A percentile compares a stretch with the other conserved stretches of the same genome.
phyloP scores from a whole-genome alignment of 208 protist genomes.

The Endotrypanum monterogeii region DNA sequence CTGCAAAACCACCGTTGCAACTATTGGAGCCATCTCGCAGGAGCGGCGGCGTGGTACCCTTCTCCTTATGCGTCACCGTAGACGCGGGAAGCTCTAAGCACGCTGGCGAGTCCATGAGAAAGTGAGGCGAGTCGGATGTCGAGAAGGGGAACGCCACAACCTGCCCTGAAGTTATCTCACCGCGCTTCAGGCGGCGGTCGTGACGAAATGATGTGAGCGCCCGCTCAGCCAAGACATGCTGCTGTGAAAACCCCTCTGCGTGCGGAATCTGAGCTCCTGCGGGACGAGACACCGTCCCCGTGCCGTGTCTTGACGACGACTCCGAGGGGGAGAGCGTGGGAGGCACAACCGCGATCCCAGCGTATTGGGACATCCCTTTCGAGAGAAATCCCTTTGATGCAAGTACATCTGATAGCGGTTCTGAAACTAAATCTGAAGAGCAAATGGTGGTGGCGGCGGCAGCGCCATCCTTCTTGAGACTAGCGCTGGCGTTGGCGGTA shows the following conservation, averaged over 20 bases:
- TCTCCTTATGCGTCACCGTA: neutral
- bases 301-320: neutral
- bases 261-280: neutral
- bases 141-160: neutral
- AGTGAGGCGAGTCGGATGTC: neutral
- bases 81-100: slow-evolving; percentile 12
- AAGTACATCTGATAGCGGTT: neutral
- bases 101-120: neutral
- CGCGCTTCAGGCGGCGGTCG: slow-evolving; percentile 31
- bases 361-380: neutral
- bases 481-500: too few species aligned
- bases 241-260: neutral
- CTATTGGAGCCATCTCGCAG: neutral
- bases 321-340: neutral
- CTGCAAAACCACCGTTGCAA: neutral
- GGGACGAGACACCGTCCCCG: neutral
- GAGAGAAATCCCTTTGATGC: neutral
- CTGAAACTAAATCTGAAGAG: neutral
- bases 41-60: neutral
- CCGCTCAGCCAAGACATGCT: slow-evolving; percentile 18
- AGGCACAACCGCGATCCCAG: neutral
- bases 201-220: slow-evolving; percentile 33
- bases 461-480: neutral
- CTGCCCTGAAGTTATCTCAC: neutral
- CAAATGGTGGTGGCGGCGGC: neutral